These are phyloP conservation scores for Magnolia officinalis DNA, from an alignment of 164 flowering plant genomes.

Conservation along the genomic window DNA sequence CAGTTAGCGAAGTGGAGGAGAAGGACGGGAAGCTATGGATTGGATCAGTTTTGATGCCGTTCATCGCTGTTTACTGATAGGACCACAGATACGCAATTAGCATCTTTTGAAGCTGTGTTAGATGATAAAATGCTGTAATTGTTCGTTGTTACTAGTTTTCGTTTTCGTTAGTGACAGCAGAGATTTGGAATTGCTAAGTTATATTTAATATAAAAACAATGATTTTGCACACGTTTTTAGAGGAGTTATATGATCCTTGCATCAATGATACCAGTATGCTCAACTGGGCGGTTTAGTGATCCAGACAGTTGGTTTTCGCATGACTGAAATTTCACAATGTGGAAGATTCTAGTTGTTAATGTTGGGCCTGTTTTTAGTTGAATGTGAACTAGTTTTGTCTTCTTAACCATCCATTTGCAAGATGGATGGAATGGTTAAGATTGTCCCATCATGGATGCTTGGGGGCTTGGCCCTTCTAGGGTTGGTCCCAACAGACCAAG, in stretches of 20 bases:
- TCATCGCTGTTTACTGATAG: slow-evolving; percentile 63
- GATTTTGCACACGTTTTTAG: too few relatives aligned
- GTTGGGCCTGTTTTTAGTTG: too few relatives aligned
- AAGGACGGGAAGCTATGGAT: slow-evolving; percentile 91
- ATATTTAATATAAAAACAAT: background rate
- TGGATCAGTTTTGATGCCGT: slow-evolving; percentile 86
- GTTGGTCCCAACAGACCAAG: background rate
- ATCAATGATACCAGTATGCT: too few relatives aligned
- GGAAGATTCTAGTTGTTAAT: too few relatives aligned
- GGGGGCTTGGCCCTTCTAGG: background rate
- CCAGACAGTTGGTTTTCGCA: too few relatives aligned
- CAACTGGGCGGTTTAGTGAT: too few relatives aligned
- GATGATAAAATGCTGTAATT: background rate
- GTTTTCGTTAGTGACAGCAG: background rate
- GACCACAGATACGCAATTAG: slow-evolving; percentile 13
- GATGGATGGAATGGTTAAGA: too few relatives aligned
- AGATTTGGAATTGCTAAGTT: background rate
- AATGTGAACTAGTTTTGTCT: too few relatives aligned
- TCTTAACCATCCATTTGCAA: too few relatives aligned
- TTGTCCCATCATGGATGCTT: too few relatives aligned
- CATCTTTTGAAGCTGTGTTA: background rate
- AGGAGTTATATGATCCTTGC: too few relatives aligned
- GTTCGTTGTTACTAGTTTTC: background rate
- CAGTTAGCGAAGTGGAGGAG: slow-evolving; percentile 89
- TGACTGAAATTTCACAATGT: too few relatives aligned